Evolutionary conservation across 2,329 filamentous ascomycete genomes (phyloP).

Genomic region (Lizonia empirigonia): DNA sequence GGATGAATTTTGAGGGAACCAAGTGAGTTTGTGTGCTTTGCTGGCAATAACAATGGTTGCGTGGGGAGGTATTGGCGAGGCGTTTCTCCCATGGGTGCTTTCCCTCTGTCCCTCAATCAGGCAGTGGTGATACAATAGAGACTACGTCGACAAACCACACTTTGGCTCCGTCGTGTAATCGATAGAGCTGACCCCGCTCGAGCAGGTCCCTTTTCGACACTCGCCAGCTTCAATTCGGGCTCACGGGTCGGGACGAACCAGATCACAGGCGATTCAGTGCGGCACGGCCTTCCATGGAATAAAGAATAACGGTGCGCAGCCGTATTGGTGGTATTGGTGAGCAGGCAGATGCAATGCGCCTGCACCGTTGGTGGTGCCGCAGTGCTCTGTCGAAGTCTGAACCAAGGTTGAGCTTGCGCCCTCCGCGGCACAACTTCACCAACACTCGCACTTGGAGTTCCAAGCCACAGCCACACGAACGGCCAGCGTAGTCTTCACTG

Average conservation of each 20-base stretch:
- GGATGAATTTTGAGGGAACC: not conserved
- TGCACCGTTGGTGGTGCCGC: slow-evolving; percentile 6
- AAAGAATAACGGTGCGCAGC: not conserved
- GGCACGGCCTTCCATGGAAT: not conserved
- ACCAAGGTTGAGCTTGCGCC: slow-evolving; percentile 5
- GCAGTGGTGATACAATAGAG: slow-evolving; percentile 13
- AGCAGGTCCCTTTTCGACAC: not conserved
- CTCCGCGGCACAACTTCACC: not conserved
- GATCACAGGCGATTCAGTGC: slow-evolving; percentile 2
- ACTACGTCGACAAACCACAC: not conserved
- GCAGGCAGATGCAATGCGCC: slow-evolving; percentile 8
- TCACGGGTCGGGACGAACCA: slow-evolving; percentile 3
- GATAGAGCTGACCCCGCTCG: slow-evolving; percentile 10
- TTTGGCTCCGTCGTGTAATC: slow-evolving; percentile 6
- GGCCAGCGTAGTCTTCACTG: slow-evolving; percentile 6
- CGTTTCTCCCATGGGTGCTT: slow-evolving; percentile 9
- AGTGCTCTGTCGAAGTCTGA: slow-evolving; percentile 3
- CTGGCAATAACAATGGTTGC: slow-evolving; percentile 7
- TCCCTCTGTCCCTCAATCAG: slow-evolving; percentile 3
- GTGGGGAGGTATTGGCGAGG: slow-evolving; percentile 3
- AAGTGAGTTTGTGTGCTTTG: slow-evolving; percentile 3
- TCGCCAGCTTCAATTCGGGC: slow-evolving; percentile 3
- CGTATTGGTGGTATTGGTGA: slow-evolving; percentile 7
- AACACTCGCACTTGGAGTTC: not conserved
- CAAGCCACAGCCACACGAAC: slow-evolving; percentile 2